Evolutionary conservation across 352 stramenopile genomes (phyloP), one percentile per base, ranked within the genome.

Genomic region (Vaucheria bursata): DNA sequence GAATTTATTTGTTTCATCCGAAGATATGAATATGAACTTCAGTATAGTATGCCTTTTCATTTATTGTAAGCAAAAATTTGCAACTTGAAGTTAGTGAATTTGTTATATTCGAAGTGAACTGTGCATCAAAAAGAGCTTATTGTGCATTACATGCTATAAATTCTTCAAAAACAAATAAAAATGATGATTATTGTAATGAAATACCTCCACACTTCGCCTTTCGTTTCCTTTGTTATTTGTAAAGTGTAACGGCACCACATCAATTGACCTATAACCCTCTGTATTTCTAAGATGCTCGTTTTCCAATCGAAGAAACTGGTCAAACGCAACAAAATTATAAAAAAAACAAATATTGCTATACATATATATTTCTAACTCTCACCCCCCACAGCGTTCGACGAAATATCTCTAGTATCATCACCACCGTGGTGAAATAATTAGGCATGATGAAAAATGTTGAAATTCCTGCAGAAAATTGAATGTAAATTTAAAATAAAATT

Each of bases 371-470:
- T 18, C 12, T 12, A 50, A n/a, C n/a, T n/a, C 65, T 72, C 2
- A 83, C 45, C 38, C 72, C 74, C 82, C 82, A 86, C 38, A 86
- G 77, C 0, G 82, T 80, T 50, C 82, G 70, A 0, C 82, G 71
- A 7, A 85, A 40, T 29, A 86, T 74, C 80, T 86, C 82, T 33
- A 50, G 66, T 29, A 80, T 90, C 76, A 98, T 90, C 40, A 94
- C 90, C 37, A 91, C 79, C 25, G 89, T 85, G 2, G 85, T 87
- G 0, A 92, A 75, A 73, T 93, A 91, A 1, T 82, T 79, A 52
- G 89, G 87, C 71, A 92, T 59, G 74, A 88, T 88, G 84, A 91
- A 91, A 39, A 72, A 72, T 29, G 4, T 1, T 1, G 12, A 36
- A 2, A 6, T 34, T 29, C 65, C 65, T 72, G 65, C 65, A 37